phyloP scores from a whole-genome alignment of 2,329 filamentous ascomycete genomes.

The Pseudogymnoascus sp. region DNA sequence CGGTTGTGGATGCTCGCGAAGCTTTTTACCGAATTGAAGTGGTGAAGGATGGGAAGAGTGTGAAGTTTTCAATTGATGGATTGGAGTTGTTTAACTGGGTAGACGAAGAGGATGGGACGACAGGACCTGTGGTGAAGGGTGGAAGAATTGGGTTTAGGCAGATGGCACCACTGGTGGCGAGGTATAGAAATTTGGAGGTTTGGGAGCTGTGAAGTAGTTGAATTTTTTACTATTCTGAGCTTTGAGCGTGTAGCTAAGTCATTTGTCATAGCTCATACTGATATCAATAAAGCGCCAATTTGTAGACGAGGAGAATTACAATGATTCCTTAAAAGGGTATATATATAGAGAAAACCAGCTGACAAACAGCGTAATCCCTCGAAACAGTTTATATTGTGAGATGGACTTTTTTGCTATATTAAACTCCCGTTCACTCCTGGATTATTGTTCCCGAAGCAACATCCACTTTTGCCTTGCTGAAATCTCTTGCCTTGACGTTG shows the following conservation, averaged over 20 bases:
- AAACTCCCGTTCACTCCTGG: not conserved
- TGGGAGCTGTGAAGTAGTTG: slow-evolving; percentile 19
- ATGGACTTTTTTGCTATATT: not conserved
- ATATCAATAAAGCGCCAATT: not conserved
- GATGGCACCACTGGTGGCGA: slow-evolving; percentile 26
- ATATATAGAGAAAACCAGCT: not conserved
- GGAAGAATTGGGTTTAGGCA: slow-evolving; percentile 27
- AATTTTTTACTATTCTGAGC: not conserved
- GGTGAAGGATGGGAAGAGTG: slow-evolving; percentile 25
- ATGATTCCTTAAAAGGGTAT: not conserved
- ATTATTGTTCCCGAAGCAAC: not conserved
- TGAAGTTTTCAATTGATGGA: slow-evolving; percentile 25
- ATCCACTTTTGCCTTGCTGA: slow-evolving; percentile 27
- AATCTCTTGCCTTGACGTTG: slow-evolving; percentile 31
- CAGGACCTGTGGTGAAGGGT: slow-evolving; percentile 18
- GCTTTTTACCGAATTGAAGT: slow-evolving; percentile 27
- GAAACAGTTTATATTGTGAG: not conserved
- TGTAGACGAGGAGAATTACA: not conserved
- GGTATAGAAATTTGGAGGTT: slow-evolving; percentile 27
- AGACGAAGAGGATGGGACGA: slow-evolving; percentile 21
- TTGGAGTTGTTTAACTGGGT: slow-evolving; percentile 24
- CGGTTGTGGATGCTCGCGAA: slow-evolving; percentile 24
- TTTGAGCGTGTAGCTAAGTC: not conserved
- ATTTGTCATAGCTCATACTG: not conserved
- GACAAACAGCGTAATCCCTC: not conserved